Base-by-base conservation (phyloP, 2,329 filamentous ascomycete genomes). In the Stemphylium lycopersici region DNA sequence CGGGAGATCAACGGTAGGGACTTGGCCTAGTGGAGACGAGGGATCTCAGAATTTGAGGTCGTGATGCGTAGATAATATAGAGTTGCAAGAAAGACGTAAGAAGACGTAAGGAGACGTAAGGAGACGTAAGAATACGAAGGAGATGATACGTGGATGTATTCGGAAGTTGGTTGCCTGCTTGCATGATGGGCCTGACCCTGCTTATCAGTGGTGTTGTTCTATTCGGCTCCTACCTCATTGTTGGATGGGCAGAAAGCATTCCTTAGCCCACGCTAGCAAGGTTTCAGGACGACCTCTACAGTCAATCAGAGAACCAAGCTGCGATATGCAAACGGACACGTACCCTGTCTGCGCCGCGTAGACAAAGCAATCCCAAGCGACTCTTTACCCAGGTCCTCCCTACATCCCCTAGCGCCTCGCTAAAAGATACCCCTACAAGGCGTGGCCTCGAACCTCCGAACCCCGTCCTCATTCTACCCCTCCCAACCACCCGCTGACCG, bases 1-100 rank as follows among this genome's bases (percentile, higher is more conserved):
- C 48, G 49, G 49, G 42, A 52, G 42, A 47, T 47, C 49, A 38
- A 47, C 49, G 38, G 34, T 13, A 31, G 42, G 31, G 42, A 12
- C 42, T 32, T 39, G 26, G 20, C 22, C 47, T 40, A 8, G 24
- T 32, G 18, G 24, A 47, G 16, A 40, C 32, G n/a, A 11, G 40
- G 32, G 11, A 34, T 31, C 16, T 46, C 36, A 29, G 24, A 31
- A 29, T 38, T 45, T 7, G 18, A 38, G 46, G 12, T 47, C 34
- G 36, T 47, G 42, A 29, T 52, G 34, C 16, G 13, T 16, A 4
- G 18, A 40, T 32, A 26, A 26, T 15, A 26, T 13, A 12, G 12
- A 18, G n/a, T 24, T 38, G 26, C 33, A 12, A 5, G 11, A 33
- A 18, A 33, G 11, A 22, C 33, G n/a, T 15, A 6, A 34, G 4